A percentile compares a stretch with the other conserved stretches of the same genome.
Evolutionary conservation across 805 yeast species (phyloP).

Genomic region (Pichia membranifaciens): DNA sequence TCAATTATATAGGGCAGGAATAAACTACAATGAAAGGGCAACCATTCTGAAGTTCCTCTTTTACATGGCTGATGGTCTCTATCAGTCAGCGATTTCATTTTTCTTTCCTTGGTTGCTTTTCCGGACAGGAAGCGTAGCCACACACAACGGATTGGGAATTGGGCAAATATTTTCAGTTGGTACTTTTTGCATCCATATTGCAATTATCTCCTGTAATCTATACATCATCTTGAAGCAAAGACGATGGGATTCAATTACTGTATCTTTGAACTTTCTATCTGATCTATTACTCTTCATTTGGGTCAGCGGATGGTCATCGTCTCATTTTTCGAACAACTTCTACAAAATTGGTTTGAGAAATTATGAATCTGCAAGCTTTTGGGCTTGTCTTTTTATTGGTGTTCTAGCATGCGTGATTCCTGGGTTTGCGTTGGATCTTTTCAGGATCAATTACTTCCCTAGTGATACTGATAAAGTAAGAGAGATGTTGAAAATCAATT

Average conservation of each 20-base stretch:
- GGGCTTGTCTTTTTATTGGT: slow-evolving; percentile 60
- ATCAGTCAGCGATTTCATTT: slow-evolving; percentile 64
- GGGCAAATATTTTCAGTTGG: slow-evolving; percentile 74
- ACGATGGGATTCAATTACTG: slow-evolving; percentile 73
- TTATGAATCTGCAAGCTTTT: slow-evolving; percentile 56
- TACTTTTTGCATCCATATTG: slow-evolving; percentile 49
- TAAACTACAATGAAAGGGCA: slow-evolving; percentile 53
- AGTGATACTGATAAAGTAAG: slow-evolving; percentile 65
- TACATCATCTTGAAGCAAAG: slow-evolving; percentile 63
- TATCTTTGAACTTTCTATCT: slow-evolving; percentile 48
- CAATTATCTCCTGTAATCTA: slow-evolving; percentile 59
- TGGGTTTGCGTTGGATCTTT: slow-evolving; percentile 46
- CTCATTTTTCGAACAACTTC: slow-evolving; percentile 45
- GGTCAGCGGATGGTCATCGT: slow-evolving; percentile 74
- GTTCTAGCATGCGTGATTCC: slow-evolving; percentile 53
- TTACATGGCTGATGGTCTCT: slow-evolving; percentile 65
- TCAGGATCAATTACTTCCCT: slow-evolving; percentile 51
- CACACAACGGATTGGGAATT: slow-evolving; percentile 43
- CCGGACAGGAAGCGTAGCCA: slow-evolving; percentile 38
- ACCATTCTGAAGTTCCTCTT: slow-evolving; percentile 51
- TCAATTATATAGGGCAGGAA: slow-evolving; percentile 63
- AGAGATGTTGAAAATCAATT: slow-evolving; percentile 51
- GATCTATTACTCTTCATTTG: slow-evolving; percentile 58
- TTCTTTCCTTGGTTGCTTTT: slow-evolving; percentile 61
- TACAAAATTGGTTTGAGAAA: slow-evolving; percentile 59